Conservation (phyloP, 371 early-diverging fungal species). For the Syncephalis plumigaleata region DNA sequence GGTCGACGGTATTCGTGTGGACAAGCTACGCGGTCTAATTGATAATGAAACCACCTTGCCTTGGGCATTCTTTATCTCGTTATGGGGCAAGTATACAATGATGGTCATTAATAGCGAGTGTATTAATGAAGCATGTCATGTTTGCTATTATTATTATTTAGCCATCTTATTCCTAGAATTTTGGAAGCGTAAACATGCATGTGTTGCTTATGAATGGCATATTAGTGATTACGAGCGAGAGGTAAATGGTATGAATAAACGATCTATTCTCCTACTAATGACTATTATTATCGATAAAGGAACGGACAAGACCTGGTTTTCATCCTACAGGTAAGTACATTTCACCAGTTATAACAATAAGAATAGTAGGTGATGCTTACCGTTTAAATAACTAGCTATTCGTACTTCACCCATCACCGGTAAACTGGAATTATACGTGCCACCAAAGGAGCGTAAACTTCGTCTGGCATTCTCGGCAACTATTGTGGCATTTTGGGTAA, state of each 20-base stretch:
- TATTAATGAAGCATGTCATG: too few species aligned
- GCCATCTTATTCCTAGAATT: slow-evolving; percentile 32
- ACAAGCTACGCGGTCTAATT: slow-evolving; percentile 12
- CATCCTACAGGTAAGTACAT: slow-evolving; percentile 9
- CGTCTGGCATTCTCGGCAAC: slow-evolving; percentile 8
- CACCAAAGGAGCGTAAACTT: slow-evolving; percentile 11
- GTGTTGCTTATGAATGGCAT: slow-evolving; percentile 31
- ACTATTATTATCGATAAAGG: slow-evolving; percentile 7
- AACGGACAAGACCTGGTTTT: slow-evolving; percentile 29
- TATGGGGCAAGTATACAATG: slow-evolving; percentile 16
- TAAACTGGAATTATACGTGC: slow-evolving; percentile 21
- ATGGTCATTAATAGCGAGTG: too few species aligned
- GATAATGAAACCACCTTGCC: slow-evolving; percentile 29
- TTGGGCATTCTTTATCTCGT: slow-evolving; percentile 28
- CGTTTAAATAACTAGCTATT: neutral
- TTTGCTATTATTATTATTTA: too few species aligned
- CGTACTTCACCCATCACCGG: slow-evolving; percentile 25
- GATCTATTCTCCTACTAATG: slow-evolving; percentile 5
- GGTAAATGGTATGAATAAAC: slow-evolving; percentile 1
- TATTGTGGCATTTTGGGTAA: slow-evolving; percentile 13
- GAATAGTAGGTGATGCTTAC: too few species aligned
- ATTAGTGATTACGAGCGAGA: slow-evolving; percentile 19
- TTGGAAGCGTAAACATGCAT: slow-evolving; percentile 33
- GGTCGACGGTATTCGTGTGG: slow-evolving; percentile 2
- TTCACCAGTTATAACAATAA: neutral